Evolutionary conservation across 495 filamentous ascomycete genomes (phyloP).

Genomic region (Ascobolus immersus): DNA sequence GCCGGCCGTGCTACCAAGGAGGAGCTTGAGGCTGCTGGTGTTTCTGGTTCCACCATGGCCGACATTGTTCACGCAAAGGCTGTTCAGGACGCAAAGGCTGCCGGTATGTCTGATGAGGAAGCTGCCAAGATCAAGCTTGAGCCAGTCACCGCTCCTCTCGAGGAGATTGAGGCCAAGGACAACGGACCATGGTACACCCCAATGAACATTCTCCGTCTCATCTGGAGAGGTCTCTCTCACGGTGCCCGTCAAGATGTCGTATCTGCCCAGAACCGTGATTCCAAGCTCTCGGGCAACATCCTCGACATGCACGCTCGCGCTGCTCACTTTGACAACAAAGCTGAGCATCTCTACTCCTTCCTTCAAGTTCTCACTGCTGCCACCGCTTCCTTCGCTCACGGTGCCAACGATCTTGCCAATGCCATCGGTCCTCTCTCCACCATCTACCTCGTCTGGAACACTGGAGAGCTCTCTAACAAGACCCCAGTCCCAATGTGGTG

Average conservation of each 20-base stretch:
- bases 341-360: slow-evolving; percentile 53
- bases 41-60: slow-evolving; percentile 5
- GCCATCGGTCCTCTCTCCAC: slow-evolving; percentile 49
- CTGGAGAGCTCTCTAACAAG: slow-evolving; percentile 23
- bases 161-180: slow-evolving; percentile 10
- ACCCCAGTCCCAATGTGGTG: slow-evolving; percentile 40
- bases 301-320: slow-evolving; percentile 34
- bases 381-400: slow-evolving; percentile 54
- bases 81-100: slow-evolving; percentile 10
- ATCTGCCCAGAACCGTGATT: slow-evolving; percentile 20
- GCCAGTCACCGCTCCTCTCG: slow-evolving; percentile 5
- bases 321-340: slow-evolving; percentile 44
- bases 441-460: slow-evolving; percentile 41
- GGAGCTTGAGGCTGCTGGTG: slow-evolving; percentile 21
- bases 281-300: slow-evolving; percentile 27
- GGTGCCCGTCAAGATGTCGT: slow-evolving; percentile 38
- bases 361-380: slow-evolving; percentile 48
- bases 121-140: slow-evolving; percentile 11
- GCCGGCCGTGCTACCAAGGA: slow-evolving; percentile 23
- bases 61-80: slow-evolving; percentile 8
- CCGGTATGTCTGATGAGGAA: slow-evolving; percentile 7
- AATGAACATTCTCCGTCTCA: slow-evolving; percentile 20
- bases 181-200: slow-evolving; percentile 18
- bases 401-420: slow-evolving; percentile 57
- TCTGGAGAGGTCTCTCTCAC: slow-evolving; percentile 26